Evolutionary conservation across 805 yeast species (phyloP).

Genomic region (Teunomyces atbi): DNA sequence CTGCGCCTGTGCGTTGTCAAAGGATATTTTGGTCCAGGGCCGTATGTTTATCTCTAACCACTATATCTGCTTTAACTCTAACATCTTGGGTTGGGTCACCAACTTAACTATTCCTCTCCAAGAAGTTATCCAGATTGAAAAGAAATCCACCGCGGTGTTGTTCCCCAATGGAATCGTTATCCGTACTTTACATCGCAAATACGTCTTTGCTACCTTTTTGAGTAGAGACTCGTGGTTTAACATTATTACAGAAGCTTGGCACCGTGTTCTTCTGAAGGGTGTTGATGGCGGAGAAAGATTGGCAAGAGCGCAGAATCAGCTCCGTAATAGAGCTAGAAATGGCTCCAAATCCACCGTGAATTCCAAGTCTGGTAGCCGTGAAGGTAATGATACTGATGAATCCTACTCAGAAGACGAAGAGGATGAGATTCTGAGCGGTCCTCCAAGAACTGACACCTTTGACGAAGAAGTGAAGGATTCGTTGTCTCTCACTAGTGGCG

Average conservation of each 20-base stretch:
- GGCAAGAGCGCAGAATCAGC: neutral
- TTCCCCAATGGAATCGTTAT: constrained; percentile 87
- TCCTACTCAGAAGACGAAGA: constrained; percentile 3
- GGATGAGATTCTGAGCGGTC: neutral
- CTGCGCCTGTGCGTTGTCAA: constrained; percentile 83
- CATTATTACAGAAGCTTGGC: constrained; percentile 70
- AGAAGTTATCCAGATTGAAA: constrained; percentile 73
- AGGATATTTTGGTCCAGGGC: constrained; percentile 87
- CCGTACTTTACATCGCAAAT: constrained; percentile 60
- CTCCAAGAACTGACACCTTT: neutral
- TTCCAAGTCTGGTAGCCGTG: constrained; percentile 8
- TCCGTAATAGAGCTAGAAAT: constrained; percentile 6
- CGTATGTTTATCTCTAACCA: constrained; percentile 76
- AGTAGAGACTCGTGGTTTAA: constrained; percentile 77
- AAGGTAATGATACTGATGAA: constrained; percentile 20
- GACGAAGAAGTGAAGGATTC: constrained; percentile 1
- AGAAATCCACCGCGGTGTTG: constrained; percentile 80
- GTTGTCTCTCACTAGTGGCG: neutral
- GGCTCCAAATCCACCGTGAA: constrained; percentile 8
- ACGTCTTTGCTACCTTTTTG: constrained; percentile 83
- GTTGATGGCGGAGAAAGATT: constrained; percentile 10
- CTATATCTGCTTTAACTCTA: constrained; percentile 82
- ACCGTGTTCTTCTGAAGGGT: constrained; percentile 34
- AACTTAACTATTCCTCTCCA: constrained; percentile 67
- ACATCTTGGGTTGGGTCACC: constrained; percentile 88